Conservation (phyloP, 768 basidiomycete species). For the Peribolospora baueri region DNA sequence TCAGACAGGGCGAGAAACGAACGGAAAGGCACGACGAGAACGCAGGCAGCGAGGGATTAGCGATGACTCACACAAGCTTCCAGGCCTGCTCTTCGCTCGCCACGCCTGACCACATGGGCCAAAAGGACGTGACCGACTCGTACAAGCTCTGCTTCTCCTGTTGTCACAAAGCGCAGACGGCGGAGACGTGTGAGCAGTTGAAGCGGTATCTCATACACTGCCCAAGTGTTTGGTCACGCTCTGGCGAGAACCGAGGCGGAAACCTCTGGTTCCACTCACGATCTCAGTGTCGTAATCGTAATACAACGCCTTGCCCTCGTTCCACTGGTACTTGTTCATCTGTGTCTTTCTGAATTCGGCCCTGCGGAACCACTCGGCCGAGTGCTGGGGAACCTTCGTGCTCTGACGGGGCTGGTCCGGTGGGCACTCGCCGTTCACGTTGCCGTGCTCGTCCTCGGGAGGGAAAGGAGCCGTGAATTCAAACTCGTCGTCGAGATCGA, state of each 20-base stretch:
- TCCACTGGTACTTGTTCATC: slow-evolving; percentile 91
- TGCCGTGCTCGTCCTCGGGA: slow-evolving; percentile 14
- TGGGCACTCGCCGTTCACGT: no score
- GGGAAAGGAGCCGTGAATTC: slow-evolving; percentile 64
- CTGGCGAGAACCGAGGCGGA: no score
- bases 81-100: slow-evolving; percentile 87
- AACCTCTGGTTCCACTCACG: no score
- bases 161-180: no score
- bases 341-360: slow-evolving; percentile 56
- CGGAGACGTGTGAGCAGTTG: no score
- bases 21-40: not conserved
- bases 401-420: not conserved
- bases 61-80: slow-evolving; percentile 55
- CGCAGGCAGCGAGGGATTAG: not conserved
- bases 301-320: slow-evolving; percentile 78
- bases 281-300: slow-evolving; percentile 82
- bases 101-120: slow-evolving; percentile 93
- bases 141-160: slow-evolving; percentile 73
- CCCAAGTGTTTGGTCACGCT: no score
- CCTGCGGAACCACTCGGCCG: slow-evolving; percentile 73
- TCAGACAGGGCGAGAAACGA: slow-evolving; percentile 9
- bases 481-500: slow-evolving; percentile 84
- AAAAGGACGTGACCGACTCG: slow-evolving; percentile 88
- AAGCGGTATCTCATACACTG: no score
- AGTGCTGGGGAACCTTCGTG: slow-evolving; percentile 26